Evolutionary conservation across 257 asterid genomes (phyloP), one percentile per base, ranked within the genome.

Genomic region (Hygrophila difformis): DNA sequence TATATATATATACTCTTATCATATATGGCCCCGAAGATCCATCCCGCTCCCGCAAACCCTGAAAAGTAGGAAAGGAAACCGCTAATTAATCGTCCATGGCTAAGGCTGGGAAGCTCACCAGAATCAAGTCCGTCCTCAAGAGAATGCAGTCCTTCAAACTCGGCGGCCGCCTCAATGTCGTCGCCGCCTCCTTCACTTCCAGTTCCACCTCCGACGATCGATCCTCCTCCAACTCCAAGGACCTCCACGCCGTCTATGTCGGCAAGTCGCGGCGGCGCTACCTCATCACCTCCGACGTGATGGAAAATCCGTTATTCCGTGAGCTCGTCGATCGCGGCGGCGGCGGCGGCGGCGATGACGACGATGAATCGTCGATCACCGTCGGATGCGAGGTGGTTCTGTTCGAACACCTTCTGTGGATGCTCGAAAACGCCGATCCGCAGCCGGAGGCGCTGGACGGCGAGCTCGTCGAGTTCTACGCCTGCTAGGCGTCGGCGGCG

Each of bases 101-200:
- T 14, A 87, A 69, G 56, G 95, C 80, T 44, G 84, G 87, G 22
- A 87, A 82, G 60, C 87, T 87, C 62, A 81, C 92, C 14, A 87
- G 78, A 54, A 66, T 87, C 80, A 87, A 80, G 37, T 87, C 94
- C 24, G 94, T 87, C 18, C 71, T 87, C 0, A 87, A 81, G 64
- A 87, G 76, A 72, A 84, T 87, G 97, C 95, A 87, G 59, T 87
- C 97, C 12, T 87, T 84, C 92, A 87, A 84, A 66, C 72, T 84
- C 47, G 71, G 82, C 46, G 86, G 88, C n/a, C n/a, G n/a, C n/a
- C n/a, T n/a, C n/a, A n/a, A n/a, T n/a, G n/a, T n/a, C 31, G 31
- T 26, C 20, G 34, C 60, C 28, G 62, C 12, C 31, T 3, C 31
- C 15, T n/a, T 21, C 40, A 1, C 39, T 12, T 59, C 65, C 36